Percentiles rank a stretch among this genome's conserved stretches.
Evolutionary conservation across 1,284 basidiomycete species (phyloP).

Genomic region (Puccinia polysora): DNA sequence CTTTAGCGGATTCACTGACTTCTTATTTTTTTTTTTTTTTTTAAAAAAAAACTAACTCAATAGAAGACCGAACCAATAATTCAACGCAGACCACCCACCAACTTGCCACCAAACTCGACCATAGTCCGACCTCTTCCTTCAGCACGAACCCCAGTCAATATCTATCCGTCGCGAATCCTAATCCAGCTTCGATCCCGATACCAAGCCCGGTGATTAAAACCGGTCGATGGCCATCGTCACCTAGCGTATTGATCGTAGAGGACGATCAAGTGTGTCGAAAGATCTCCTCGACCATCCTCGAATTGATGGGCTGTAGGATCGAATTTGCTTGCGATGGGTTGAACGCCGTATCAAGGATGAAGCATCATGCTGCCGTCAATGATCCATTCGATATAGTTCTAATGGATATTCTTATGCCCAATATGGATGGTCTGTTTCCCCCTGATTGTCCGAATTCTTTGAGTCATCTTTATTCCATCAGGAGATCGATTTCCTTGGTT

Average conservation of each 20-base stretch:
- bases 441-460: background rate
- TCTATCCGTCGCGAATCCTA: background rate
- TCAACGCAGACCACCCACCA: constrained; percentile 46
- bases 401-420: constrained; percentile 95
- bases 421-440: constrained; percentile 64
- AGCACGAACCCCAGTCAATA: constrained; percentile 13
- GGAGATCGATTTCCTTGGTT: background rate
- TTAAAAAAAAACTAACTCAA: no score
- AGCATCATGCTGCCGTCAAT: constrained; percentile 57
- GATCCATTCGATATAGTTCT: constrained; percentile 83
- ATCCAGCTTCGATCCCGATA: background rate
- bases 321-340: constrained; percentile 89
- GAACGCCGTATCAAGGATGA: constrained; percentile 94
- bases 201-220: background rate
- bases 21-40: constrained; percentile 10
- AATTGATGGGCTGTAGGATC: constrained; percentile 89
- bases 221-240: constrained; percentile 51
- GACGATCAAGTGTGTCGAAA: constrained; percentile 87
- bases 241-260: constrained; percentile 77
- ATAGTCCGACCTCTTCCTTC: background rate
- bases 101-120: constrained; percentile 44
- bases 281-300: constrained; percentile 83
- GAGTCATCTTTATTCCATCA: background rate
- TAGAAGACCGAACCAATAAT: constrained; percentile 25
- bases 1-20: constrained; percentile 7